A percentile compares a stretch with the other conserved stretches of the same genome.
Evolutionary conservation across 352 stramenopile genomes (phyloP).

Genomic region (Pilasporangium apinafurcum): DNA sequence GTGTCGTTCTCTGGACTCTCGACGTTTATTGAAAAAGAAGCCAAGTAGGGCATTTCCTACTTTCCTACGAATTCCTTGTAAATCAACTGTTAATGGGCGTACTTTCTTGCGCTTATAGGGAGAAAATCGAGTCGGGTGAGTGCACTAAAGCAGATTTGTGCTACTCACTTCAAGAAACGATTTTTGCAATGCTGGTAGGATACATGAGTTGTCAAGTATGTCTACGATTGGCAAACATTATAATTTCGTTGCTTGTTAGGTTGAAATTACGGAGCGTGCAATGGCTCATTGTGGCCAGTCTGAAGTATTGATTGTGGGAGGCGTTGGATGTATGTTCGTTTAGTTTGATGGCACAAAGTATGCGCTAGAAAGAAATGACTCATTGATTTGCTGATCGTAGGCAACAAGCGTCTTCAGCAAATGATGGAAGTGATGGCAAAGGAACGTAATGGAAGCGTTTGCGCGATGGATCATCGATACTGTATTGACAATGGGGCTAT

Average conservation of each 20-base stretch:
- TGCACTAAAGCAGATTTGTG: slow-evolving; percentile 96
- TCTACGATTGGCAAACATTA: no score
- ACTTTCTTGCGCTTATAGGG: slow-evolving; percentile 18
- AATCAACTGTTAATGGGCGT: neutral
- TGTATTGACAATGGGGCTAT: slow-evolving; percentile 99
- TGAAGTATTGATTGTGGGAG: slow-evolving; percentile 98
- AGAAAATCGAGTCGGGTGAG: slow-evolving; percentile 77
- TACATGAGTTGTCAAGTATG: no score
- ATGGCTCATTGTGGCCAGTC: slow-evolving; percentile 97
- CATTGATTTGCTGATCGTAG: slow-evolving; percentile 15
- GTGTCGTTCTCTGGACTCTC: slow-evolving; percentile 98
- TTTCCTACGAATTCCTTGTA: neutral
- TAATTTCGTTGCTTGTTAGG: slow-evolving; percentile 17
- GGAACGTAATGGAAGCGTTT: slow-evolving; percentile 93
- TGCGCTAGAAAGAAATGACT: no score
- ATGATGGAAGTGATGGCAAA: slow-evolving; percentile 99
- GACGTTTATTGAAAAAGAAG: slow-evolving; percentile 94
- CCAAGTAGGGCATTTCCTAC: slow-evolving; percentile 37
- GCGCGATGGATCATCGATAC: slow-evolving; percentile 99
- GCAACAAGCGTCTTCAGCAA: slow-evolving; percentile 85
- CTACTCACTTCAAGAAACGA: slow-evolving; percentile 99
- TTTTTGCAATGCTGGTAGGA: slow-evolving; percentile 98
- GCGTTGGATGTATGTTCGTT: slow-evolving; percentile 98
- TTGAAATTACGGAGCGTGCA: slow-evolving; percentile 99
- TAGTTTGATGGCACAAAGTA: no score